phyloP scores from a whole-genome alignment of 1,284 basidiomycete genomes.

The Golubevia sp. region DNA sequence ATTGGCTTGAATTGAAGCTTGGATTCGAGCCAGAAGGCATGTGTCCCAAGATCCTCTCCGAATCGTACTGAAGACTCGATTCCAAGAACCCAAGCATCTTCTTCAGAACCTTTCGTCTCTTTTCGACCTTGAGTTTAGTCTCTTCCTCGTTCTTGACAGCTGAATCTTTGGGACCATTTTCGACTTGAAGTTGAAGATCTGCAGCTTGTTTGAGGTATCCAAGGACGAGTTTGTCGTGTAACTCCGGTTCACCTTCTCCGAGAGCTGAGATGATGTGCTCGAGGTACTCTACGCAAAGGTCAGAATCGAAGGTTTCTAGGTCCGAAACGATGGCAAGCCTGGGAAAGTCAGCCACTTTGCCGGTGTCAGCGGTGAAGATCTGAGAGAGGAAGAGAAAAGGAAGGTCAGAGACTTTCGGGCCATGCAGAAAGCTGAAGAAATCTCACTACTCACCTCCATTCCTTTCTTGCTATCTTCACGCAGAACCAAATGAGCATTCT shows the following conservation, averaged over 20 bases:
- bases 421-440: slow-evolving; percentile 8
- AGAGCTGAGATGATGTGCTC: slow-evolving; percentile 80
- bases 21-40: slow-evolving; percentile 17
- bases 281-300: slow-evolving; percentile 74
- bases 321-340: slow-evolving; percentile 56
- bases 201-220: slow-evolving; percentile 69
- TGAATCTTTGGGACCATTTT: no score
- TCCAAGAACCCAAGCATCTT: slow-evolving; percentile 40
- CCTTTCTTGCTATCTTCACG: slow-evolving; percentile 73
- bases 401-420: neutral
- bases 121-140: neutral
- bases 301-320: slow-evolving; percentile 73
- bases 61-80: slow-evolving; percentile 40
- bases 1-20: neutral
- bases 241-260: slow-evolving; percentile 71
- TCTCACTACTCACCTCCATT: slow-evolving; percentile 69
- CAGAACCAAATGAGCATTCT: slow-evolving; percentile 79
- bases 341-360: slow-evolving; percentile 72
- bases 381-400: slow-evolving; percentile 52
- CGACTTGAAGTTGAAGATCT: neutral
- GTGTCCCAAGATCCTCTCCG: slow-evolving; percentile 40
- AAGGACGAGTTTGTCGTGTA: slow-evolving; percentile 86
- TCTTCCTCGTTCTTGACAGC: neutral
- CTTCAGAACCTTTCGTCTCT: slow-evolving; percentile 18
- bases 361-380: slow-evolving; percentile 87